Evolutionary conservation across 1,284 basidiomycete genomes (phyloP), one percentile per base, ranked within the genome.

Genomic region (Tilletiaria anomala): DNA sequence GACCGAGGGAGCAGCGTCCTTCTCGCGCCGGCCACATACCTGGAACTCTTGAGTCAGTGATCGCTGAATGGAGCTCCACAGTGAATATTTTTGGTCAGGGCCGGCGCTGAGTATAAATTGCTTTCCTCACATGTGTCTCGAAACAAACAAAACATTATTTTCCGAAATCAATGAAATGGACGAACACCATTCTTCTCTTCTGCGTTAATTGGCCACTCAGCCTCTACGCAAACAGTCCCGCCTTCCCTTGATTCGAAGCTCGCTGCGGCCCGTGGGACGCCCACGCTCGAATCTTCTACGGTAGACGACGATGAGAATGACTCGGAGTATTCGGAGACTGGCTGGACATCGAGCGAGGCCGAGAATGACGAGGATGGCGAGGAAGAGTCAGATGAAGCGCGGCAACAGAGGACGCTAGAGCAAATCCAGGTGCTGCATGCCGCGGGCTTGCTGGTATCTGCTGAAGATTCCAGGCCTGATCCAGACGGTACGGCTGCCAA

Each of bases 381-480:
- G 6, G 51, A 54, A 3, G 73, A 73, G 35, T 73, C 74, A 32
- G 73, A 51, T 3, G 70, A 67, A 33, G 72, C 68, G 35, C 78
- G 81, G 43, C 73, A 74, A 14, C 75, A 78, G 21, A 75, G 83
- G 33, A 84, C 80, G 45, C 71, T 74, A 15, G 86, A 89, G 63
- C 73, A 85, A 21, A 76, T 79, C 52, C 75, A 80, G 18, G 83
- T 91, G 6, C 71, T 94, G 12, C 79, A 86, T 60, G 83, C 84
- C 0, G 86, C 86, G 0, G 89, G 89, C 1, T 70, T 93, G 26
- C 77, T 87, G 43, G 74, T 91, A 38, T n/a, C n/a, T n/a, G n/a
- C n/a, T n/a, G n/a, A n/a, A n/a, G n/a, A n/a, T n/a, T n/a, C n/a
- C n/a, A n/a, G n/a, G n/a, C n/a, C n/a, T n/a, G n/a, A n/a, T n/a